phyloP scores from a whole-genome alignment of 2,329 filamentous ascomycete genomes.

The Pseudopithomyces maydicus region DNA sequence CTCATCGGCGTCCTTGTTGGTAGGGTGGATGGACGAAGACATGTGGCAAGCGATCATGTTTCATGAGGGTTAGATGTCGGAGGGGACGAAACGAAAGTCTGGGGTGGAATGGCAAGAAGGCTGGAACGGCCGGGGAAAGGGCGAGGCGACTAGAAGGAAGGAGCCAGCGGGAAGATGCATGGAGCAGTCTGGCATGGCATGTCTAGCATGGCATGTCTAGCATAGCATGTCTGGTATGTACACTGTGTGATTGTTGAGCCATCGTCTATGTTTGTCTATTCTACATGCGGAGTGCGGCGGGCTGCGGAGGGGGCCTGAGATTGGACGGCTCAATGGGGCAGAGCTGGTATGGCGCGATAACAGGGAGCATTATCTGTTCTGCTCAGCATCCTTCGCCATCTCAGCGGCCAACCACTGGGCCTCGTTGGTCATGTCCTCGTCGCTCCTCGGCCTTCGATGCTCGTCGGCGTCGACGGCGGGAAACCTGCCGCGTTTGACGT shows the following conservation, averaged over 20 bases:
- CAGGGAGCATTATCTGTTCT: background rate
- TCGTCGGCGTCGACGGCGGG: constrained; percentile 73
- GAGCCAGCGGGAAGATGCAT: background rate
- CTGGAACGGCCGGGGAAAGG: too few species aligned
- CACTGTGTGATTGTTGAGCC: background rate
- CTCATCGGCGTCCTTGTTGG: background rate
- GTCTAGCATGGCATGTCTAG: too few species aligned
- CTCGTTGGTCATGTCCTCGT: constrained; percentile 80
- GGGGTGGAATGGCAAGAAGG: too few species aligned
- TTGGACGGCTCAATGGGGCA: background rate
- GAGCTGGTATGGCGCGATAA: background rate
- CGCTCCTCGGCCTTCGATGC: constrained; percentile 65
- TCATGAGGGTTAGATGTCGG: too few species aligned
- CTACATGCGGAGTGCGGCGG: background rate
- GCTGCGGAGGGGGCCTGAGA: too few species aligned
- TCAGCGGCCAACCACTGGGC: constrained; percentile 68
- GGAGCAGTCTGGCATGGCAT: too few species aligned
- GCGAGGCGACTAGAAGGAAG: too few species aligned
- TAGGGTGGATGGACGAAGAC: too few species aligned
- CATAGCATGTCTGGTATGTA: too few species aligned
- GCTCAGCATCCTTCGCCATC: constrained; percentile 52
- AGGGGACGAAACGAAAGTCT: too few species aligned
- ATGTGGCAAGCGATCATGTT: too few species aligned
- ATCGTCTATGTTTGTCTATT: background rate
- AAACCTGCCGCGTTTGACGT: constrained; percentile 60